These are phyloP conservation scores for Ophiostoma ulmi DNA, from an alignment of 2,329 filamentous ascomycete species.

Conservation along the genomic window DNA sequence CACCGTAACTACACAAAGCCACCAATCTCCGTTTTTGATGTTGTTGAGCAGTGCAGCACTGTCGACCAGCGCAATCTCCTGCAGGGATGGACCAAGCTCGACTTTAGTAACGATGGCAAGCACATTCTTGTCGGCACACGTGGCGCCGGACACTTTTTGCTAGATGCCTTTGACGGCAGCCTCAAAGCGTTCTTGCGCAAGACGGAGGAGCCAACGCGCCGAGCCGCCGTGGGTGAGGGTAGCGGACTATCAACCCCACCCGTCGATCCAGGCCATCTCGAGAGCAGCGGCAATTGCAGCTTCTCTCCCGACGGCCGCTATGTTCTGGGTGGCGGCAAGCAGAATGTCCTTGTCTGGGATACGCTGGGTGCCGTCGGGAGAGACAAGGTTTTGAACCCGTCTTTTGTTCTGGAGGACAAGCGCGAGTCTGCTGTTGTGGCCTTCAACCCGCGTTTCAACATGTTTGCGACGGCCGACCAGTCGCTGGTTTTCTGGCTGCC, in stretches of 20 bases:
- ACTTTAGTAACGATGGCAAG: conserved; percentile 96
- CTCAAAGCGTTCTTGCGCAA: conserved; percentile 68
- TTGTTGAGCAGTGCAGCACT: conserved; percentile 53
- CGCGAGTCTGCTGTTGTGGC: conserved; percentile 69
- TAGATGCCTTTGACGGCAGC: conserved; percentile 86
- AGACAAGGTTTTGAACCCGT: conserved; percentile 58
- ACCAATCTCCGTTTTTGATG: conserved; percentile 81
- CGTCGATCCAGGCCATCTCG: conserved; percentile 36
- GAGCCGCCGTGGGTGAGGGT: conserved; percentile 51
- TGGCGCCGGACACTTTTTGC: conserved; percentile 76
- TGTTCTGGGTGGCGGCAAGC: conserved; percentile 71
- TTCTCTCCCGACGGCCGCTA: conserved; percentile 87
- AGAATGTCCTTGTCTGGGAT: conserved; percentile 84
- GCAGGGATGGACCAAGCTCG: conserved; percentile 80
- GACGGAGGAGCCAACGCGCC: conserved; percentile 49
- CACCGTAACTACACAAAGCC: conserved; percentile 88
- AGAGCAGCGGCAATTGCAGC: conserved; percentile 72
- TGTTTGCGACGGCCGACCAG: conserved; percentile 83
- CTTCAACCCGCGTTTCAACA: conserved; percentile 87
- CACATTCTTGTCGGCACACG: conserved; percentile 77
- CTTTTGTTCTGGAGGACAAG: conserved; percentile 59
- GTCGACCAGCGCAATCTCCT: conserved; percentile 53
- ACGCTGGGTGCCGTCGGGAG: conserved; percentile 53
- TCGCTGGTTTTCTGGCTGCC: conserved; percentile 77
- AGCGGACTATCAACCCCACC: conserved; percentile 21